Evolutionary conservation across 352 stramenopile genomes (phyloP), one percentile per base, ranked within the genome.

Genomic region (Globisporangium takayamanum): DNA sequence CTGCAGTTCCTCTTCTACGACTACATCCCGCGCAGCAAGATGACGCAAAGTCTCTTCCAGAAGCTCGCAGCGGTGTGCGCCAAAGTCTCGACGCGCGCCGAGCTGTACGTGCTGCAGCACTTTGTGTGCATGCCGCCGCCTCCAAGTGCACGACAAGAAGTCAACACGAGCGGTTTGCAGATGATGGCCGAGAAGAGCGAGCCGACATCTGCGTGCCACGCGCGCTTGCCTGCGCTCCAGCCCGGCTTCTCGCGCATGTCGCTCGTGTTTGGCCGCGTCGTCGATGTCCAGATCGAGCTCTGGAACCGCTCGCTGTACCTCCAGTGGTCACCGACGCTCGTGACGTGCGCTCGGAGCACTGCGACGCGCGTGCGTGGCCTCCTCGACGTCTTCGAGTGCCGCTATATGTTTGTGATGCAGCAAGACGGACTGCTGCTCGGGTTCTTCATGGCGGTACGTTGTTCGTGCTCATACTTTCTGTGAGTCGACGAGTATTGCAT

Each of bases 1-100:
- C 67, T 92, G 30, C 81, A 88, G 64, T 88, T 92, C 52, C 72
- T 92, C 18, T 92, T 92, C 44, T 85, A 82, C 59, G 79, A 92
- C 69, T 81, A 69, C 66, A 81, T 84, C 30, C 71, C 73, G 16
- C 72, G 66, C 30, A 77, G 55, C 57, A 78, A 84, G 54, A 81
- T 79, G 69, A 83, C 76, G 22, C 69, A 73, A 44, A 81, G 71
- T 44, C 41, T 81, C 28, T 74, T 76, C 52, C 75, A 80, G 56
- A 74, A 73, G 44, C 39, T 69, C 25, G 71, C 66, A 30, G 49
- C 64, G 14, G 36, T 80, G 39, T 79, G 67, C 50, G 66, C 71
- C 37, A 28, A 80, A 46, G 55, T 80, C 1, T 81, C 73, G 33
- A 63, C 54, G n/a, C 76, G 73, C 4, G 25, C 69, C 44, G 73